Evolutionary conservation across 1,284 basidiomycete species (phyloP).

Genomic region (Taiwanofungus camphoratus): DNA sequence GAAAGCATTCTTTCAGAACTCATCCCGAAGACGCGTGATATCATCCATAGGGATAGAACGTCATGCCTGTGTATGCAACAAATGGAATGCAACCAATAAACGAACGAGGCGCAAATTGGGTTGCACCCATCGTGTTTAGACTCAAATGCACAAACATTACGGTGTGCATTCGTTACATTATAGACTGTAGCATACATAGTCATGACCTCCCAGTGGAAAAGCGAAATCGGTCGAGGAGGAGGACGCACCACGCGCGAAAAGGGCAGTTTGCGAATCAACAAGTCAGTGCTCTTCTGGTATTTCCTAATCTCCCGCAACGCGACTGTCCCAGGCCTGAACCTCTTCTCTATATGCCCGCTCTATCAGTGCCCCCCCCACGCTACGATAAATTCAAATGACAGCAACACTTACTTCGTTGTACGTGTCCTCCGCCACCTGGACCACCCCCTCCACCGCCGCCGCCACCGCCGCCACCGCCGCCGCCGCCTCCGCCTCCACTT

Average conservation of each 20-base stretch:
- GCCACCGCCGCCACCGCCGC: constrained; percentile 14
- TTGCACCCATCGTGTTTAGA: too few species aligned
- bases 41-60: too few species aligned
- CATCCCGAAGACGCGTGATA: too few species aligned
- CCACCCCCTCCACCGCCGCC: constrained; percentile 14
- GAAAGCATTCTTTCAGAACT: constrained; percentile 6
- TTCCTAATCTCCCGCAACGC: constrained; percentile 89
- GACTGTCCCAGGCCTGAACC: constrained; percentile 81
- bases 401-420: constrained; percentile 16
- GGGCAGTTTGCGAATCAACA: constrained; percentile 82
- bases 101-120: too few species aligned
- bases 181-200: too few species aligned
- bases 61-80: too few species aligned
- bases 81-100: too few species aligned
- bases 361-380: background rate
- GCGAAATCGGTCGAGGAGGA: background rate
- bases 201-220: too few species aligned
- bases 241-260: constrained; percentile 83
- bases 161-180: too few species aligned
- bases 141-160: too few species aligned
- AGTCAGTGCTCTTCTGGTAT: constrained; percentile 90
- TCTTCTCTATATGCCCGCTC: constrained; percentile 35
- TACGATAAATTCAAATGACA: background rate
- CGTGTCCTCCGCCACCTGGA: constrained; percentile 11
- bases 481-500: constrained; percentile 15